A percentile compares a stretch with the other conserved stretches of the same genome.
phyloP scores from a whole-genome alignment of 768 basidiomycete genomes.

The Mycena rebaudengoi region DNA sequence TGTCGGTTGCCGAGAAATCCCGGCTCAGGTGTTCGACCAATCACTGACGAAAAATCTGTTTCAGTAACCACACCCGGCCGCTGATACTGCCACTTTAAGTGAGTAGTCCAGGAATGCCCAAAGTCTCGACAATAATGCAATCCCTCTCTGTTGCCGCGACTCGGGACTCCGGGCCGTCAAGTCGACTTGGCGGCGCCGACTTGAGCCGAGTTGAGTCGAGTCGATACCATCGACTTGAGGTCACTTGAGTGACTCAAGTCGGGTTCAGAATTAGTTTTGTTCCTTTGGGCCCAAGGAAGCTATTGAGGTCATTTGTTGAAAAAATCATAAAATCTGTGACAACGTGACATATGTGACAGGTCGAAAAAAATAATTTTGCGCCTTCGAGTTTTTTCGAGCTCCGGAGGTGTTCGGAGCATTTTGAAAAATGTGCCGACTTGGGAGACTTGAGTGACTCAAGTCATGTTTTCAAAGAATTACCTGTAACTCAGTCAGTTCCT shows the following conservation, averaged over 20 bases:
- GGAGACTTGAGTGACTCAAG: too few relatives aligned
- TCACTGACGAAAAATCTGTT: too few relatives aligned
- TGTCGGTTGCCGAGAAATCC: too few relatives aligned
- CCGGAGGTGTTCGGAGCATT: not conserved
- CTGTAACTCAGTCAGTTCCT: too few relatives aligned
- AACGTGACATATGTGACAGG: not conserved
- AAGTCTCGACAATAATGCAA: too few relatives aligned
- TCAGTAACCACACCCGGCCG: too few relatives aligned
- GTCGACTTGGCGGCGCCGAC: not conserved
- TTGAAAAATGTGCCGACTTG: too few relatives aligned
- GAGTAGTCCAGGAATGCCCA: too few relatives aligned
- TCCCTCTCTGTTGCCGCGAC: too few relatives aligned
- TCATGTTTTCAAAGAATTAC: too few relatives aligned
- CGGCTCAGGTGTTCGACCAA: too few relatives aligned
- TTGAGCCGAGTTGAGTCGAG: not conserved
- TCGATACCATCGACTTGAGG: slow-evolving; percentile 1
- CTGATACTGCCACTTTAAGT: too few relatives aligned
- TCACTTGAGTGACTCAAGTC: slow-evolving; percentile 10
- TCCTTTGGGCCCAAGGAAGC: not conserved
- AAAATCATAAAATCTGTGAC: not conserved
- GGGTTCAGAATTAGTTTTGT: not conserved
- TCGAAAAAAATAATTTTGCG: not conserved
- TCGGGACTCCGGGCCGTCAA: not conserved
- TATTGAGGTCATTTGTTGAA: not conserved
- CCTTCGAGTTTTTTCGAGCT: not conserved